Evolutionary conservation across 2,329 filamentous ascomycete species (phyloP), one percentile per base, ranked within the genome.

Genomic region (Aspergillus pseudonomiae): DNA sequence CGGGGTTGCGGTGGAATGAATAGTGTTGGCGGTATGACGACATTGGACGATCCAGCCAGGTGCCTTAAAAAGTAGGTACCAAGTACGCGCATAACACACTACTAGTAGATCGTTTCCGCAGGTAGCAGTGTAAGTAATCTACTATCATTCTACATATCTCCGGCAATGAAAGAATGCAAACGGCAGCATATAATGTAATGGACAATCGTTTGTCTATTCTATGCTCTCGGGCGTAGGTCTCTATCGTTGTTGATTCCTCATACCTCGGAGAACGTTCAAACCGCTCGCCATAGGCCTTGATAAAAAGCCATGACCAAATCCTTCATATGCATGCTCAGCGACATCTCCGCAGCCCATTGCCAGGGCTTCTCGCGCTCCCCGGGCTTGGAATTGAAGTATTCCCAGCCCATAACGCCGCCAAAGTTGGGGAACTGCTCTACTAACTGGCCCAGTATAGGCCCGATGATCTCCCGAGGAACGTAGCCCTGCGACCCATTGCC

Each of bases 331-430:
- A 82, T 77, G 57, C 73, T 79, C 59, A 82, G 61, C 0, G 88
- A 88, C 83, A 95, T 89, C 62, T 84, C 83, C 54, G 83, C 84
- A 0, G 91, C 91, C 93, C 93, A 97, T 68, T 91, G 83, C 90
- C 90, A 94, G 0, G 92, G 91, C 61, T 83, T 79, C 14, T 81
- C 80, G 2, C 74, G 74, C 28, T 86, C 89, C 1, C 89, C 89
- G 0, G 91, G 91, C 63, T 88, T 76, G 61, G 89, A 87, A 80
- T 96, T 96, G 80, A 94, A 97, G 75, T 95, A 97, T 80, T 97
- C 94, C 94, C 94, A 97, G 2, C 93, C 93, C 89, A 95, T 95
- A 7, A 97, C 88, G 0, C 94, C 94, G 0, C 93, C 94, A 75
- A 97, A 95, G 1, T 81, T 80, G 1, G 86, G 85, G 70, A 91